Percentiles rank a stretch among this genome's conserved stretches.
phyloP scores from a whole-genome alignment of 345 rosid species.

The Eucalyptus victrix region DNA sequence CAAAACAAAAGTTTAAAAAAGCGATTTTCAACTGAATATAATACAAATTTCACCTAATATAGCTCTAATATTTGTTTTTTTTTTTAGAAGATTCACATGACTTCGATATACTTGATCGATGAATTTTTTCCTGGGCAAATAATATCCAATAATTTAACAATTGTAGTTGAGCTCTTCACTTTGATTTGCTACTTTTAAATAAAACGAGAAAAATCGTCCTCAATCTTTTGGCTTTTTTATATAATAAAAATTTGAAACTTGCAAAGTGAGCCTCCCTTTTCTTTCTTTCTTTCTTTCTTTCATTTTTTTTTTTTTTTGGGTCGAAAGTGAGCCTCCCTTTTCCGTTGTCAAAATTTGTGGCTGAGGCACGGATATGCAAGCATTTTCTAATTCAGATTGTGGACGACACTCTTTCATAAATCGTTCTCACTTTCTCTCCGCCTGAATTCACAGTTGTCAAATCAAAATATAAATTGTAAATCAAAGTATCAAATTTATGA shows the following conservation, averaged over 20 bases:
- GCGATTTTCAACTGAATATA: no score
- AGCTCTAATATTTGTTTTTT: no score
- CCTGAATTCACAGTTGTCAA: background rate
- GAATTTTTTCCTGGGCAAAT: background rate
- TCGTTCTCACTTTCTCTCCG: background rate
- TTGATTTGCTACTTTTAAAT: background rate
- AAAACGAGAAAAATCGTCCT: background rate
- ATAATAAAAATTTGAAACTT: background rate
- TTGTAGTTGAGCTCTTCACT: background rate
- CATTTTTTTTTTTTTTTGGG: no score
- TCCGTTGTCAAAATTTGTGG: background rate
- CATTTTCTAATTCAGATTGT: background rate
- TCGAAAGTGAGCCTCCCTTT: background rate
- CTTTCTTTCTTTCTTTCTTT: no score
- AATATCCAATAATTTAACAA: background rate
- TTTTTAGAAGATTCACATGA: no score
- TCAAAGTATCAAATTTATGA: background rate
- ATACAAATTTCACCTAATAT: no score
- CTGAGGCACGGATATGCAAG: background rate
- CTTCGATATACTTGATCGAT: accelerated
- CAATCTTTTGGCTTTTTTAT: background rate
- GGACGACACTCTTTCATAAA: background rate
- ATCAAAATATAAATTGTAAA: background rate
- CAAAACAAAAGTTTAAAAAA: no score
- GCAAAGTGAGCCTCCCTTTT: background rate